Evolutionary conservation across 805 yeast genomes (phyloP), one percentile per base, ranked within the genome.

Genomic region (Kodamaea sagamina): DNA sequence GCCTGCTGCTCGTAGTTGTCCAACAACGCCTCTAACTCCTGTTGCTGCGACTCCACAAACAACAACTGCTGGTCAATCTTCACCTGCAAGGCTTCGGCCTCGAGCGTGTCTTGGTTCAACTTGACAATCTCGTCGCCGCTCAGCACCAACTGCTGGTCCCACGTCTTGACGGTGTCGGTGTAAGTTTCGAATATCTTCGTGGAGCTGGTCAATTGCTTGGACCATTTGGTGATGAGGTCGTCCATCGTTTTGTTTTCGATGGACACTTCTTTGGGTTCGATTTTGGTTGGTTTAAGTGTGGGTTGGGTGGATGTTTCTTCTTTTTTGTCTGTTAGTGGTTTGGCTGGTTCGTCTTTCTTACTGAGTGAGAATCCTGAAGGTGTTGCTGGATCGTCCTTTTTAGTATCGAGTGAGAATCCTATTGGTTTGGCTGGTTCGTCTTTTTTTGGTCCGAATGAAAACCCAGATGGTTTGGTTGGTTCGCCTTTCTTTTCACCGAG

Each of bases 181-280:
- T 88, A 92, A 9, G 73, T 65, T 46, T 83, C 84, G 65, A 90
- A 93, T 27, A 86, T 82, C 18, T 76, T 74, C 2, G 92, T 78
- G 0, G 93, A 81, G 10, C 78, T 74, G 1, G 92, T 73, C 46
- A 93, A 66, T 52, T 93, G 95, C 43, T 81, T 80, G 0, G 97
- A 86, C 99, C 99, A 93, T 63, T 86, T 89, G 10, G 89, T 79
- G 32, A 93, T 86, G 51, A 93, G 75, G 60, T 93, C 98, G 57
- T 93, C 98, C 57, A 93, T 71, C 1, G 97, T 89, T 62, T 89
- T 89, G 65, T 93, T 93, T 54, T 87, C 89, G 27, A 93, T 75
- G 4, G 95, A 80, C 3, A 89, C 76, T 24, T 86, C 85, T 44
- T 81, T 75, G 4, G 89, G 83, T 47, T 78, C 79, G 21, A 81